Conservation (phyloP, 352 stramenopile species). For the Phytopythium sindhum region DNA sequence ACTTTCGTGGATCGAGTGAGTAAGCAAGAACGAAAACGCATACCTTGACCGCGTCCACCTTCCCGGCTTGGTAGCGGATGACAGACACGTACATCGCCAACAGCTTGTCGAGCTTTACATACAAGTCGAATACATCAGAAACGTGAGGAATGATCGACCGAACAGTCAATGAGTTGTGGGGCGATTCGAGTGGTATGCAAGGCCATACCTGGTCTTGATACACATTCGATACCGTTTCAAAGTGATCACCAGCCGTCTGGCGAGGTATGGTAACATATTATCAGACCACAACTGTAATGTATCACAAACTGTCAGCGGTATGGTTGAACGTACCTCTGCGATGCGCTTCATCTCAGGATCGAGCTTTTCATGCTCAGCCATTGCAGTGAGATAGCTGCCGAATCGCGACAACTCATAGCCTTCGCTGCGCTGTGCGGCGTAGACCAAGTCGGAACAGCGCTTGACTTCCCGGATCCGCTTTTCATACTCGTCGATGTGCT, state of each 20-base stretch:
- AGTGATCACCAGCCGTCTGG: slow-evolving; percentile 70
- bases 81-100: slow-evolving; percentile 86
- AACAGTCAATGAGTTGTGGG: not conserved
- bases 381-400: slow-evolving; percentile 73
- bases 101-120: slow-evolving; percentile 69
- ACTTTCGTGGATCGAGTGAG: slow-evolving; percentile 1
- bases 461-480: slow-evolving; percentile 82
- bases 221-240: slow-evolving; percentile 83
- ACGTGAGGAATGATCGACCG: not conserved
- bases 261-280: not conserved
- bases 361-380: slow-evolving; percentile 73
- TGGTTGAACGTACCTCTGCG: slow-evolving; percentile 34
- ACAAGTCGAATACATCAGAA: not conserved
- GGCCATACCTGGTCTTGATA: slow-evolving; percentile 77
- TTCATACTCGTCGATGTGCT: slow-evolving; percentile 85
- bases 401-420: slow-evolving; percentile 87
- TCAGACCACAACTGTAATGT: not conserved
- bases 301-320: not conserved
- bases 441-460: slow-evolving; percentile 79
- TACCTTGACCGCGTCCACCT: slow-evolving; percentile 86
- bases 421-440: slow-evolving; percentile 71
- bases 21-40: not conserved
- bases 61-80: slow-evolving; percentile 79
- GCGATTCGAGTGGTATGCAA: not conserved
- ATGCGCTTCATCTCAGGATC: slow-evolving; percentile 75